phyloP scores from a whole-genome alignment of 805 yeast species.

The Lachancea quebecensis region DNA sequence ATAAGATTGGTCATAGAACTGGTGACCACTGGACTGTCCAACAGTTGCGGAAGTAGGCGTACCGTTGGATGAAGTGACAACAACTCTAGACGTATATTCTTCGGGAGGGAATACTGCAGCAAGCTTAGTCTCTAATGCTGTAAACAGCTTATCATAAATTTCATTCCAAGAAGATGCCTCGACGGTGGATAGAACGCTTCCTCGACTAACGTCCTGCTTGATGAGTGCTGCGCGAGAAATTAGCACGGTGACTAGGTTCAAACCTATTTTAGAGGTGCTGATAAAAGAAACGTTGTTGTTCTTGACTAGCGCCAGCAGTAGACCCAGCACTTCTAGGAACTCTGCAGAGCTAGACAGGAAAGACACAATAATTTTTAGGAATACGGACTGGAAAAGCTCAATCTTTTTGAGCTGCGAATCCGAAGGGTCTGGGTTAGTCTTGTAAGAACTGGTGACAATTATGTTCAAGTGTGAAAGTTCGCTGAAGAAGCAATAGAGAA shows the following conservation, averaged over 20 bases:
- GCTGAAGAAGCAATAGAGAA: constrained; percentile 70
- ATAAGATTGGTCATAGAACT: constrained; percentile 59
- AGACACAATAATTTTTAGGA: constrained; percentile 76
- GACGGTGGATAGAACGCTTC: constrained; percentile 33
- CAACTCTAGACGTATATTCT: constrained; percentile 22
- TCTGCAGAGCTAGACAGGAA: constrained; percentile 70
- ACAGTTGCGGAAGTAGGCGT: constrained; percentile 9
- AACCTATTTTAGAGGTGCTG: constrained; percentile 65
- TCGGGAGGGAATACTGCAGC: constrained; percentile 76
- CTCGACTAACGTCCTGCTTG: constrained; percentile 63
- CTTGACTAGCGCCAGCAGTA: constrained; percentile 61
- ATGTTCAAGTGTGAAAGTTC: constrained; percentile 75
- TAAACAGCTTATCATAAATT: constrained; percentile 76
- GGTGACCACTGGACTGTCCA: constrained; percentile 27
- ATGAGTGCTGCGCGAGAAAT: constrained; percentile 88
- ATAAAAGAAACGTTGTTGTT: constrained; percentile 57
- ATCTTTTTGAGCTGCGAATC: constrained; percentile 49
- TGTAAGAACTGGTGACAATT: constrained; percentile 71
- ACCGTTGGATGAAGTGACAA: constrained; percentile 11
- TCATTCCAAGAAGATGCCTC: constrained; percentile 57
- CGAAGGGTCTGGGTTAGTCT: constrained; percentile 53
- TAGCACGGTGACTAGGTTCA: constrained; percentile 80
- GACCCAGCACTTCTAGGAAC: constrained; percentile 70
- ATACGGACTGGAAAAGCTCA: constrained; percentile 72
- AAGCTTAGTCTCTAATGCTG: constrained; percentile 69